Evolutionary conservation across 2,329 filamentous ascomycete species (phyloP), one percentile per base, ranked within the genome.

Genomic region (Colletotrichum gigasporum): DNA sequence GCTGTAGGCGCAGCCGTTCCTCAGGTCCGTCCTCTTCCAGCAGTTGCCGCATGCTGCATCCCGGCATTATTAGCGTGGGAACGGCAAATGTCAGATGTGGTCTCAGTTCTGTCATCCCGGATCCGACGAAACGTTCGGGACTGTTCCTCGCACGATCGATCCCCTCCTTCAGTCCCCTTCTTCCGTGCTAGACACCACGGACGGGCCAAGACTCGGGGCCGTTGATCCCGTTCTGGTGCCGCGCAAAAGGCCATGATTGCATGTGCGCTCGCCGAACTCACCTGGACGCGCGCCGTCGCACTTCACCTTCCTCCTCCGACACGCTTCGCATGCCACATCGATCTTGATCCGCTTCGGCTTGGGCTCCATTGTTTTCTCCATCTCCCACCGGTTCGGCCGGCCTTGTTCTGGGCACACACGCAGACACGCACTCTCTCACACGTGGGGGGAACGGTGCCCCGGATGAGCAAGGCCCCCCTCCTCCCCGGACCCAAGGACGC

Each of bases 311-410:
- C 75, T 76, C 4, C 67, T 66, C 10, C 80, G 75, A 63, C 80
- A 82, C 5, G 74, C 74, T 50, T 81, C 75, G 62, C 80, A 82
- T 3, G 80, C 80, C 9, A 81, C 72, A 30, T 79, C 73, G 22
- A 82, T 79, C 64, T 81, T 82, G 55, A 79, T 74, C n/a, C 79
- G 72, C 64, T 81, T 82, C 32, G 67, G 68, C 60, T 68, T 64
- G 6, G 61, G 61, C 48, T 64, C 61, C 61, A 64, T 61, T 18
- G 26, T 50, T 61, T 53, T 61, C 47, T 48, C 34, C 48, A 47
- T 45, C 6, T 30, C 37, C 32, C 11, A 20, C 10, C 26, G 7
- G 11, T 3, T 30, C 52, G 44, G 53, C 41, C 32, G 20, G 50
- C 50, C 50, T 28, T n/a, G n/a, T n/a, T n/a, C 4, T 35, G n/a